Evolutionary conservation across 2,329 filamentous ascomycete genomes (phyloP).

Genomic region (Mycosphaerella sp.): DNA sequence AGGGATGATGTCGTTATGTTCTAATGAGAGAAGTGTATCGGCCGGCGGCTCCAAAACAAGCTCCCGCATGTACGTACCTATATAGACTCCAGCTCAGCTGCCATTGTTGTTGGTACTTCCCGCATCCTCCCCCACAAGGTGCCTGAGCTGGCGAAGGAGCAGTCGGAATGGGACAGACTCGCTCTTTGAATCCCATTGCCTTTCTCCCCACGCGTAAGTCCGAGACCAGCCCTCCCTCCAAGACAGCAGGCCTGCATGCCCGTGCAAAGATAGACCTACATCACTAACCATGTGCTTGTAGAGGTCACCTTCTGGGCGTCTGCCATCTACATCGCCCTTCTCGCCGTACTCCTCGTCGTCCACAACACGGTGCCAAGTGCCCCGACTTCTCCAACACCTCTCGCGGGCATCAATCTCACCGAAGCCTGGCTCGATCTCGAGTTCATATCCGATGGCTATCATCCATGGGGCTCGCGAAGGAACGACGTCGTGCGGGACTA

Average conservation of each 20-base stretch:
- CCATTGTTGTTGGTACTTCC: no score
- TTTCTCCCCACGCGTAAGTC: slow-evolving; percentile 61
- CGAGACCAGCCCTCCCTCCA: no score
- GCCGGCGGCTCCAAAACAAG: neutral
- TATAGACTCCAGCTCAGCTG: no score
- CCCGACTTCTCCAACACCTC: slow-evolving; percentile 45
- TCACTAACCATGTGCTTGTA: neutral
- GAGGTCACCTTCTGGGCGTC: slow-evolving; percentile 75
- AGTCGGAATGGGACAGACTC: slow-evolving; percentile 3
- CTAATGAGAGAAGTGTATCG: neutral
- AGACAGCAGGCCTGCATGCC: no score
- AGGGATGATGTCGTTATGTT: neutral
- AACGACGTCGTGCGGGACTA: slow-evolving; percentile 78
- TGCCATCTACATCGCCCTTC: slow-evolving; percentile 71
- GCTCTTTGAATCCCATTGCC: slow-evolving; percentile 49
- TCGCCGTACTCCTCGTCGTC: slow-evolving; percentile 63
- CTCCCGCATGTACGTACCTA: no score
- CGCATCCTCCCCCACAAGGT: no score
- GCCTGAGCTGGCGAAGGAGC: neutral
- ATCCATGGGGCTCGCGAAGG: slow-evolving; percentile 58
- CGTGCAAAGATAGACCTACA: no score
- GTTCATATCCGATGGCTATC: slow-evolving; percentile 65
- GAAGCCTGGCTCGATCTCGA: slow-evolving; percentile 84
- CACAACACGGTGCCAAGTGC: slow-evolving; percentile 71
- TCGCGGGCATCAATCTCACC: slow-evolving; percentile 72